Evolutionary conservation across 371 early-diverging fungal species (phyloP).

Genomic region (Amoeboradix gromovi): DNA sequence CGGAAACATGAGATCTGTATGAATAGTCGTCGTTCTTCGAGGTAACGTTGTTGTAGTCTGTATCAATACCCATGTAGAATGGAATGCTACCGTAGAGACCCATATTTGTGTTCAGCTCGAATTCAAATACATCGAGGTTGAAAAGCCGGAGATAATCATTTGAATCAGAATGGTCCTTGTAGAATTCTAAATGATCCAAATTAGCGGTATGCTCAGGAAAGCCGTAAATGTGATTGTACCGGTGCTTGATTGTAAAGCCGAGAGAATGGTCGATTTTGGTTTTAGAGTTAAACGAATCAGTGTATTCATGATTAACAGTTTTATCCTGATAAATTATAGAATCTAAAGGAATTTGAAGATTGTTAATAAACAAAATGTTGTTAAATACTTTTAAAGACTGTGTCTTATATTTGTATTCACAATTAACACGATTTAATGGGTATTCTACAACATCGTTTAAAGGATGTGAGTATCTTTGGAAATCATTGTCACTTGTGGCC

Average conservation of each 20-base stretch:
- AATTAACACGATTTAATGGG: not conserved
- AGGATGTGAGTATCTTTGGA: not conserved
- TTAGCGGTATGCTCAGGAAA: conserved; percentile 73
- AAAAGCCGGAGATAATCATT: conserved; percentile 81
- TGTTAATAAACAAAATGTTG: not conserved
- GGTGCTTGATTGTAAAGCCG: not conserved
- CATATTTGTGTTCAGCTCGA: conserved; percentile 65
- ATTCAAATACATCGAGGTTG: conserved; percentile 91
- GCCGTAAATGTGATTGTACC: conserved; percentile 31
- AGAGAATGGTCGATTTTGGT: not conserved
- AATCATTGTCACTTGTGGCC: not conserved
- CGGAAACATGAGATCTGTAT: no score
- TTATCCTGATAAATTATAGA: not conserved
- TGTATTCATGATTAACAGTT: not conserved
- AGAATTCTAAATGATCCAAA: conserved; percentile 49
- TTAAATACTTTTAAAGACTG: not conserved
- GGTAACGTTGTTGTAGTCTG: no score
- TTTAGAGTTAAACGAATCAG: not conserved
- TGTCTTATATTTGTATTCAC: not conserved
- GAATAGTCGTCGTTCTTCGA: conserved; percentile 24
- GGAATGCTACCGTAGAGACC: conserved; percentile 84
- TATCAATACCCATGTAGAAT: conserved; percentile 57
- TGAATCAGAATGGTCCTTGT: conserved; percentile 14
- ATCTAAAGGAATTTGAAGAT: not conserved
- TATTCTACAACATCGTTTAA: not conserved